Base-by-base conservation (phyloP, 352 stramenopile genomes). In the Globisporangium parvum region DNA sequence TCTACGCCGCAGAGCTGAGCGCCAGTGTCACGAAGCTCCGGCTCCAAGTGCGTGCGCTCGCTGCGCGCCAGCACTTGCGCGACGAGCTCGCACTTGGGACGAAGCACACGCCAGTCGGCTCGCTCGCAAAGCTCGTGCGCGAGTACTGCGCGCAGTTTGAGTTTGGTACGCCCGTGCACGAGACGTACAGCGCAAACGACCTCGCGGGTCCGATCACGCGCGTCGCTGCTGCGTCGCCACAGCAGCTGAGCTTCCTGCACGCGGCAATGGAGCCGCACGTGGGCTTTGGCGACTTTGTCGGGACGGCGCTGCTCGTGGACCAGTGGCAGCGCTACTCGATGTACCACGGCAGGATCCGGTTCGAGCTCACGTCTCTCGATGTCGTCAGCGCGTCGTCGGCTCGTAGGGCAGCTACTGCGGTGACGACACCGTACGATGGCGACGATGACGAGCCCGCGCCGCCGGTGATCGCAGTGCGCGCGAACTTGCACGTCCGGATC, bases 291-390 rank as follows among this genome's bases (percentile, higher is more conserved):
- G 64, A 76, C 18, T 69, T 78, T 49, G 26, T 55, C 10, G 74
- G 75, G 18, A 59, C 78, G 5, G 46, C 66, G 15, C 63, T 75
- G 53, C 39, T 84, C 17, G 11, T 86, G 35, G 54, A 65, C 46
- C 75, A 85, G 39, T 86, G 77, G 75, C 57, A 83, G 44, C 71
- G 71, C 41, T 85, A 88, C 62, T 79, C 73, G n/a, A 47, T 69
- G 18, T 80, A 68, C 51, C 64, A 82, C 55, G 54, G 64, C 1
- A 53, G 64, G 12, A 67, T 88, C n/a, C 49, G 68, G 44, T 83
- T 71, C 60, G 65, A 66, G 10, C 64, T 86, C 53, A 70, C 64
- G 48, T 75, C 73, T 24, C 50, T 85, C 37, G 63, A 71, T 20
- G 44, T 85, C 20, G 39, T 70, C 1, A 18, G 11, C 9, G 0